These are phyloP conservation scores for Gaeumannomyces sp. DNA, from an alignment of 2,329 filamentous ascomycete genomes.

Conservation along the genomic window DNA sequence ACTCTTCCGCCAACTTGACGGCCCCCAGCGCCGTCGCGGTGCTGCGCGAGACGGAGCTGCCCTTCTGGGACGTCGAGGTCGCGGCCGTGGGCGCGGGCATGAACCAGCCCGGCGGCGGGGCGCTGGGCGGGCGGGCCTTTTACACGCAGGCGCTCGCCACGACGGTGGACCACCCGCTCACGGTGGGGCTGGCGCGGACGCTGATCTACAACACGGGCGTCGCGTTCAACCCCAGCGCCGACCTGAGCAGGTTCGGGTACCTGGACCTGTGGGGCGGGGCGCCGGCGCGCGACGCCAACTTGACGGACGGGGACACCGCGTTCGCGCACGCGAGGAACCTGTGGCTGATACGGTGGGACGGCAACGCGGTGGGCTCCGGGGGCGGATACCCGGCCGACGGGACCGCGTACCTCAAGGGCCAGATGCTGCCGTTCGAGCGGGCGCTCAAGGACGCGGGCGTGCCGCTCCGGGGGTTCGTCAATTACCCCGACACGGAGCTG, in stretches of 20 bases:
- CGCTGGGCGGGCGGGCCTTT: background rate
- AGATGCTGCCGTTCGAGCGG: constrained; percentile 1
- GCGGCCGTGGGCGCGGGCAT: background rate
- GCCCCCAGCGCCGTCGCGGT: too few species aligned
- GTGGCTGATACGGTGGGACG: constrained; percentile 2
- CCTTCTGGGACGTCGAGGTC: constrained; percentile 5
- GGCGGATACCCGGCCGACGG: background rate
- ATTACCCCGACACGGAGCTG: constrained; percentile 2
- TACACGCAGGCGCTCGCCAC: constrained; percentile 5
- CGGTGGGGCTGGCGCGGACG: background rate
- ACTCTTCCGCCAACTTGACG: background rate
- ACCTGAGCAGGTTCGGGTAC: background rate
- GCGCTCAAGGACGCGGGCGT: background rate
- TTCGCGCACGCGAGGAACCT: background rate
- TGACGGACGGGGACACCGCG: background rate
- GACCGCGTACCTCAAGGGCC: background rate
- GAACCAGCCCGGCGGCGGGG: background rate
- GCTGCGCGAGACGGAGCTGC: constrained; percentile 1
- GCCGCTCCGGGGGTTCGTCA: constrained; percentile 1
- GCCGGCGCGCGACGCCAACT: background rate
- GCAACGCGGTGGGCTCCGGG: background rate
- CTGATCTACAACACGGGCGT: background rate
- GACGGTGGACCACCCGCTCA: constrained; percentile 4
- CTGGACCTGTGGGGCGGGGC: constrained; percentile 4
- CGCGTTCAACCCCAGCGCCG: background rate